Evolutionary conservation across 2,329 filamentous ascomycete genomes (phyloP).

Genomic region (Ophiostoma ulmi): DNA sequence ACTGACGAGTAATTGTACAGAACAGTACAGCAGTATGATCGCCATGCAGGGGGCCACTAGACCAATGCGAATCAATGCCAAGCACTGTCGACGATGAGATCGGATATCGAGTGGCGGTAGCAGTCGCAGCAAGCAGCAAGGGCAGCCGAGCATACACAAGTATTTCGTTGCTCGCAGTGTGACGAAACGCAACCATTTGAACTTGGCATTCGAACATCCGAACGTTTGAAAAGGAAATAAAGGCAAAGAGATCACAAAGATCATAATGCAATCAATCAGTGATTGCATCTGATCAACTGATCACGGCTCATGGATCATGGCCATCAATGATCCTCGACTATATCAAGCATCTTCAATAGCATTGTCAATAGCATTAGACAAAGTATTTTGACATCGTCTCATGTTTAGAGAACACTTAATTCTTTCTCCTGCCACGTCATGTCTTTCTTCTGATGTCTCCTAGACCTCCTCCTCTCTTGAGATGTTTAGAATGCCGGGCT

Average conservation of each 20-base stretch:
- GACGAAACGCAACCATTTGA: too few species aligned
- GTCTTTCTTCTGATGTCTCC: too few species aligned
- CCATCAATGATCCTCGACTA: neutral
- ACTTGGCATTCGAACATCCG: too few species aligned
- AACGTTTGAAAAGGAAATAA: neutral
- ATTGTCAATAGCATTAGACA: slow-evolving; percentile 1
- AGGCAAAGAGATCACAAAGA: neutral
- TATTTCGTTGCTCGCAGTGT: too few species aligned
- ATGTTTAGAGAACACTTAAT: neutral
- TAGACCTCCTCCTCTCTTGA: too few species aligned
- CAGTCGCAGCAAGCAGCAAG: neutral
- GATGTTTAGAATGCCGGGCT: too few species aligned
- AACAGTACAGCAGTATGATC: slow-evolving; percentile 17
- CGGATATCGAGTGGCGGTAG: too few species aligned
- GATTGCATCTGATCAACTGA: too few species aligned
- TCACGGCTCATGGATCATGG: too few species aligned
- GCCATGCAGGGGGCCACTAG: slow-evolving; percentile 16
- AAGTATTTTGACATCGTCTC: neutral
- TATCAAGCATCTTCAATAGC: neutral
- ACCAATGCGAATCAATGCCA: slow-evolving; percentile 17
- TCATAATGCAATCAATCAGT: neutral
- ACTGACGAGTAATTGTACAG: too few species aligned
- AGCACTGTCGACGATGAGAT: neutral
- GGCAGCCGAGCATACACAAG: neutral
- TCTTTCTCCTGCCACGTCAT: neutral